Base-by-base conservation (phyloP, 1,284 basidiomycete species). In the Vanrija sp. region DNA sequence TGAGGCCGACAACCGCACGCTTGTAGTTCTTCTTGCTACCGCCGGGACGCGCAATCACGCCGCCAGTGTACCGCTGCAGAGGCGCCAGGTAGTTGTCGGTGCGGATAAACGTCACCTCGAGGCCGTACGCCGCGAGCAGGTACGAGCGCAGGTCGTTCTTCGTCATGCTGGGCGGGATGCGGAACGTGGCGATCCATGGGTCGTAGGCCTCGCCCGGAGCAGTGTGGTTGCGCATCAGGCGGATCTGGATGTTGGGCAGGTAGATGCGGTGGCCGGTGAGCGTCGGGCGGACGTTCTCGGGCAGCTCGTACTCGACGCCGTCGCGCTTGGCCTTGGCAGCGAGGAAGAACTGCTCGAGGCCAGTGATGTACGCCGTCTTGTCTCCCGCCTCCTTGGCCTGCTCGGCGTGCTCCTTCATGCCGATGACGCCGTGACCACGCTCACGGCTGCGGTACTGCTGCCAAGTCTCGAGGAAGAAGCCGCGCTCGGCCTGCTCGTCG, bases 151-250 rank as follows among this genome's bases (percentile, higher is more conserved):
- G 79, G 75, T 93, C 90, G 59, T 87, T 89, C 78, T 97, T 97
- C 53, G 91, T 95, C 77, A 95, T 81, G 49, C 84, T 85, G 54
- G 85, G 85, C 1, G 80, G 79, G 41, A 96, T 82, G 53, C 90
- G 87, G 80, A 97, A 96, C 2, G 94, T 97, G 7, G 93, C 93
- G 73, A 92, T 87, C 78, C 86, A 93, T 2, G 92, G 88, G 64
- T 97, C 95, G 80, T 97, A 97, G 5, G 89, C 79, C 65, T 88
- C 77, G 0, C 87, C 89, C 2, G 78, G 75, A 0, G 82, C 84
- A 0, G 90, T 93, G 66, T 86, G 77, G 75, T 97, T 97, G 38
- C 89, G 85, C 43, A 95, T 85, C 51, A 97, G 80, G 53, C 84
- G 82, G 75, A 96, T 85, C 59, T 87, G 75, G 65, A 88, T 81